A percentile compares a stretch with the other conserved stretches of the same genome.
These are phyloP conservation scores for Kwoniella mangroviensis DNA, from an alignment of 768 basidiomycete species.

Conservation along the genomic window DNA sequence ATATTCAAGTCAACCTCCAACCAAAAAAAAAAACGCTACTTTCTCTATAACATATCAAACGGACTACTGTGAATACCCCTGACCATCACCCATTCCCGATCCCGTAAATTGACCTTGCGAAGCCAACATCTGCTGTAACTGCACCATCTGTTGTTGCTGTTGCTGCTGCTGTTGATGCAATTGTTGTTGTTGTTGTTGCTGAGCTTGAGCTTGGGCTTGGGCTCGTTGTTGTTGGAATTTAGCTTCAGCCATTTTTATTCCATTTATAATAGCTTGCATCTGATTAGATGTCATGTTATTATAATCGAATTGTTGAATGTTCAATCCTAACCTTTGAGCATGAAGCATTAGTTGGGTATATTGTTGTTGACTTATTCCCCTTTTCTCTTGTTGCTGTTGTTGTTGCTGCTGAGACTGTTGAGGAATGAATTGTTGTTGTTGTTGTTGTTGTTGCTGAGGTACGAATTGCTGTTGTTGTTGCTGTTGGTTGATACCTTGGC, in stretches of 20 bases:
- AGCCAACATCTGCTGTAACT: constrained; percentile 21
- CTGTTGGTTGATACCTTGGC: too few relatives aligned
- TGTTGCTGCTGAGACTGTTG: constrained; percentile 18
- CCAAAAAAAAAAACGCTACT: too few relatives aligned
- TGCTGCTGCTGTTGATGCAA: neutral
- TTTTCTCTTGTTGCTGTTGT: constrained; percentile 12
- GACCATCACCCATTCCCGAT: neutral
- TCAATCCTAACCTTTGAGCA: constrained; percentile 22
- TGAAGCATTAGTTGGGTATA: constrained; percentile 17
- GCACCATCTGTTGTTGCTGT: constrained; percentile 14
- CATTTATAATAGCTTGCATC: constrained; percentile 12
- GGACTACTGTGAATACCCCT: neutral
- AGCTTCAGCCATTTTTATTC: constrained; percentile 16
- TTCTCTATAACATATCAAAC: too few relatives aligned
- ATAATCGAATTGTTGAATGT: constrained; percentile 20
- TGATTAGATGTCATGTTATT: constrained; percentile 12
- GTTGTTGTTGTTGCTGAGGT: constrained; percentile 14
- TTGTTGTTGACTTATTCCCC: constrained; percentile 20
- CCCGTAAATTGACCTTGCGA: neutral
- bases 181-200: constrained; percentile 16
- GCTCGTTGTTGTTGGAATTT: constrained; percentile 10
- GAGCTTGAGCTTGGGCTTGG: constrained; percentile 2
- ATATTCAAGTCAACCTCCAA: too few relatives aligned
- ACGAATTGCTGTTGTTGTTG: constrained; percentile 25
- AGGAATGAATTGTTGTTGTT: constrained; percentile 10